Conservation (phyloP, 23 red algal genomes). For the Agarophyton chilense region DNA sequence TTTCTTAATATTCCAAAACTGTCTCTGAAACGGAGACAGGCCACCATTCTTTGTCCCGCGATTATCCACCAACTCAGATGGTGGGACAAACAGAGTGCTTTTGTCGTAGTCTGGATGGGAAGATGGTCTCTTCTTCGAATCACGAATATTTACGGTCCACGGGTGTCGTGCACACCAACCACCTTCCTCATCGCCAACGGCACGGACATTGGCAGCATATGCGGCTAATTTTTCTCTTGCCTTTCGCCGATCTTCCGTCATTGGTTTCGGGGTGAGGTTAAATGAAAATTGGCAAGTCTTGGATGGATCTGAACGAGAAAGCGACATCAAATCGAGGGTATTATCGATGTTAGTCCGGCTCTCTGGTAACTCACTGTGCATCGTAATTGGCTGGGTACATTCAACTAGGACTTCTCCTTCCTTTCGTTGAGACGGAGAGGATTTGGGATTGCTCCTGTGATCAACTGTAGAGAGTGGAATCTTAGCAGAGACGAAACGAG, state of each 20-base stretch:
- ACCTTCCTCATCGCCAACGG: constrained; percentile 51
- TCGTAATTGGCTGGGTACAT: not conserved
- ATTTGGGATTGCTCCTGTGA: not conserved
- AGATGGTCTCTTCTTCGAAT: constrained; percentile 64
- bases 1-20: constrained; percentile 95
- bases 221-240: constrained; percentile 44
- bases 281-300: not conserved
- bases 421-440: not conserved
- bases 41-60: constrained; percentile 42
- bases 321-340: not conserved
- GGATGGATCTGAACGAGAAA: not conserved
- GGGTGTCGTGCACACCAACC: constrained; percentile 79
- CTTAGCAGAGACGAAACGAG: not conserved
- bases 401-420: not conserved
- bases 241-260: constrained; percentile 24
- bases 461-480: not conserved
- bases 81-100: constrained; percentile 84
- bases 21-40: constrained; percentile 94
- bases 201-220: not conserved
- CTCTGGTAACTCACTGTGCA: not conserved
- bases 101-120: constrained; percentile 82
- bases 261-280: constrained; percentile 1
- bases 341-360: not conserved
- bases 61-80: constrained; percentile 35
- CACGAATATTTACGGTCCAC: constrained; percentile 79